Evolutionary conservation across 1,139 yeast species (phyloP).

Genomic region (Taphrina confusa): DNA sequence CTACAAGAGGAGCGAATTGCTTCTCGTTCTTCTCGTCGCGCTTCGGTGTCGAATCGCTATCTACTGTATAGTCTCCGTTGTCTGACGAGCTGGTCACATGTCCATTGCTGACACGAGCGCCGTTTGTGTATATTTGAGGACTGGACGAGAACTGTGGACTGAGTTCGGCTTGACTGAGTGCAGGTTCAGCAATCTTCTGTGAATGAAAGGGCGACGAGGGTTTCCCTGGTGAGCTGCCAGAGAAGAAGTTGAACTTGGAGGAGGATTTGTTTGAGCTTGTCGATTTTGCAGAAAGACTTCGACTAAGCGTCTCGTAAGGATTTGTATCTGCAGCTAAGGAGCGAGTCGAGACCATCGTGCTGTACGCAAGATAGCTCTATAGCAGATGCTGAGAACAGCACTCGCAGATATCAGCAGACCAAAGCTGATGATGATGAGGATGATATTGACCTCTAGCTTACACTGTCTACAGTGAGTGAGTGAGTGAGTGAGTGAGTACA

Average conservation of each 20-base stretch:
- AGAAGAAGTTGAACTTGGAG: slow-evolving; percentile 18
- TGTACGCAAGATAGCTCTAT: no score
- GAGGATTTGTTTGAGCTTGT: slow-evolving; percentile 1
- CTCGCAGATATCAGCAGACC: no score
- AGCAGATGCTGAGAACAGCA: no score
- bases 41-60: not conserved
- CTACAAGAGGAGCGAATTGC: slow-evolving; percentile 40
- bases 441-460: no score
- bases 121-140: not conserved
- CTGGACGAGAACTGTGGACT: slow-evolving; percentile 5
- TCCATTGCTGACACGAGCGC: slow-evolving; percentile 3
- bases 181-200: slow-evolving; percentile 20
- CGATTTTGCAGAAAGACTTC: not conserved
- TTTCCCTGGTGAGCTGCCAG: slow-evolving; percentile 10
- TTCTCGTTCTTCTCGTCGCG: slow-evolving; percentile 34
- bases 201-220: slow-evolving; percentile 16
- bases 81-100: not conserved
- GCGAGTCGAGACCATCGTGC: slow-evolving; percentile 23
- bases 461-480: no score
- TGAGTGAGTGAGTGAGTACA: no score
- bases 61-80: slow-evolving; percentile 29
- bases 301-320: slow-evolving; percentile 14
- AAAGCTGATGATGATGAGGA: no score
- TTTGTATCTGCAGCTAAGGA: slow-evolving; percentile 6
- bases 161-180: slow-evolving; percentile 5